Percentiles rank a stretch among this genome's conserved stretches.
Evolutionary conservation across 2,329 filamentous ascomycete species (phyloP).

Genomic region (Claviceps purpurea): DNA sequence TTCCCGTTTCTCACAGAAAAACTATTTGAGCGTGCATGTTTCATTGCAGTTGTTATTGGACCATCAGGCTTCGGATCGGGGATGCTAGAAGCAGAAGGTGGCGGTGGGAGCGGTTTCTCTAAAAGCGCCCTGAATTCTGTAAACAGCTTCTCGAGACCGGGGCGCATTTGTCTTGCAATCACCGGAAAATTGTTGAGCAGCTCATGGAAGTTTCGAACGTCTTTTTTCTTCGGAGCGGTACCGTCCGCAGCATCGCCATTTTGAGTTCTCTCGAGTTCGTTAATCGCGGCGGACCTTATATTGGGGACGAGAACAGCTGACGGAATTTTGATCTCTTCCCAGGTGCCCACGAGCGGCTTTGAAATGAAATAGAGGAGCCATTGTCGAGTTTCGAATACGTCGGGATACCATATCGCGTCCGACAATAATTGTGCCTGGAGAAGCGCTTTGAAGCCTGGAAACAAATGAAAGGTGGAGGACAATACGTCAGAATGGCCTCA

Average conservation of each 20-base stretch:
- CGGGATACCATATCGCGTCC: conserved; percentile 79
- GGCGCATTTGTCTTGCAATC: conserved; percentile 93
- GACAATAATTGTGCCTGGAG: conserved; percentile 78
- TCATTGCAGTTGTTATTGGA: conserved; percentile 40
- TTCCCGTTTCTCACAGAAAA: conserved; percentile 21
- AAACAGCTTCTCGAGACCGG: conserved; percentile 78
- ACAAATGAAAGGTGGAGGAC: background rate
- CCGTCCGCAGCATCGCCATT: conserved; percentile 29
- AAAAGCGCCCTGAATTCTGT: conserved; percentile 78
- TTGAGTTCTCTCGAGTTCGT: conserved; percentile 22
- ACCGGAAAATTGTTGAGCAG: conserved; percentile 84
- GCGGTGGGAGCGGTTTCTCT: conserved; percentile 69
- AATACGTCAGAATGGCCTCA: background rate
- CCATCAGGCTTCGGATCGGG: conserved; percentile 45
- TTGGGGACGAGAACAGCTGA: conserved; percentile 46
- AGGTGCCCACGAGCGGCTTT: conserved; percentile 68
- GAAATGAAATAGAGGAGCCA: conserved; percentile 98
- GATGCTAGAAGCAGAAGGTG: conserved; percentile 48
- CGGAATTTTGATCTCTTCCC: conserved; percentile 60
- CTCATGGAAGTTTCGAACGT: conserved; percentile 82
- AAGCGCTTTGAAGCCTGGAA: conserved; percentile 72
- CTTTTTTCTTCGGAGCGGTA: conserved; percentile 55
- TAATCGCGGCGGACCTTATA: conserved; percentile 24
- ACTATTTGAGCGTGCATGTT: conserved; percentile 40
- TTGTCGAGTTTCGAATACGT: conserved; percentile 77